Base-by-base conservation (phyloP, 106 monocot species). In the Apostasia shenzhenica region DNA sequence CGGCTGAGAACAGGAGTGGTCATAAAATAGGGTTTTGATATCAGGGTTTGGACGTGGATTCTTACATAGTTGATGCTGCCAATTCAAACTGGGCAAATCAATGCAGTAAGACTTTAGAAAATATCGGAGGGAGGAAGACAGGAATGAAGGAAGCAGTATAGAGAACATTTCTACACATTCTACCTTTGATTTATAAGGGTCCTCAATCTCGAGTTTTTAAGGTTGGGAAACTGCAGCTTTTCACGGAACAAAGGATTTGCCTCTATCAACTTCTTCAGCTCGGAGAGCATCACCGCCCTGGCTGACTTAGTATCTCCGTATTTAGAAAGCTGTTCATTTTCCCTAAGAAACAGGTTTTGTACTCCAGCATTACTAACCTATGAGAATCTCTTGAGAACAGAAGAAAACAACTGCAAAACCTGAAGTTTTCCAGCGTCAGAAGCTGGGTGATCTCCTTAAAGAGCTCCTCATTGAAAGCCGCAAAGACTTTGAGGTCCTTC, bases 31-130 rank as follows among this genome's bases (percentile, higher is more conserved):
- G 38, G 86, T 86, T 59, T 82, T 82, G 51, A 86, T 83, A 57
- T 86, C 80, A 5, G 86, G 86, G 57, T 80, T 80, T 48, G 76
- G 74, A 57, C 77, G 73, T n/a, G 82, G 86, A 62, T 86, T 80
- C 64, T 86, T 86, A 66, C 86, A 86, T 12, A 80, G 74, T 44
- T 83, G 79, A 68, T 86, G 86, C 64, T 86, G 86, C 86, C 82
- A 86, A 77, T 83, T 86, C 73, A 86, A 80, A 64, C 86, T 86
- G 78, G 57, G 37, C 54, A 56, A 60, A 44, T 52, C 7, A 51
- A 71, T n/a, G 6, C 41, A 5, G 11, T 74, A 52, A 47, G 14
- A 52, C n/a, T 38, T 66, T 43, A 54, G 3, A 40, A 46, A 54
- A 46, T 53, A 43, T 52, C 41, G 40, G 45, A 10, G 1, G 4